phyloP scores from a whole-genome alignment of 1,139 yeast genomes.

The Pichia sp. region DNA sequence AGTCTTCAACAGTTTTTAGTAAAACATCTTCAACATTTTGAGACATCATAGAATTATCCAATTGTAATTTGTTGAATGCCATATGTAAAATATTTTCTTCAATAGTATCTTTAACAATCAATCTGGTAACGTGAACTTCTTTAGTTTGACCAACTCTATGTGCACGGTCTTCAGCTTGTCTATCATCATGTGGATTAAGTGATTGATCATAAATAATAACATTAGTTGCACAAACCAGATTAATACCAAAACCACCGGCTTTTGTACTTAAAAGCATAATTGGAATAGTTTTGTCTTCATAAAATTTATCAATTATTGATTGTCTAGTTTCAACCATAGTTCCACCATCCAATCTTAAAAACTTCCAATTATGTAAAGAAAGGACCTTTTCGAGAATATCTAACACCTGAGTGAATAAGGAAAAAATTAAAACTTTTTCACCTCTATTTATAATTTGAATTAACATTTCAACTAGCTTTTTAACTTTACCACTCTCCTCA shows the following conservation, averaged over 20 bases:
- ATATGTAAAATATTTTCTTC: slow-evolving; percentile 84
- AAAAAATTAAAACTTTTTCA: slow-evolving; percentile 78
- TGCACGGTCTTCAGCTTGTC: slow-evolving; percentile 97
- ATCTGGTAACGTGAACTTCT: slow-evolving; percentile 89
- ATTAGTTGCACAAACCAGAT: slow-evolving; percentile 89
- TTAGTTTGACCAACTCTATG: slow-evolving; percentile 97
- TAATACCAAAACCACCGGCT: slow-evolving; percentile 98
- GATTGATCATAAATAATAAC: slow-evolving; percentile 91
- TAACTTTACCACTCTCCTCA: slow-evolving; percentile 74
- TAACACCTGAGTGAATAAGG: slow-evolving; percentile 86
- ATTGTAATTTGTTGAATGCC: slow-evolving; percentile 85
- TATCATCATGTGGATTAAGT: slow-evolving; percentile 96
- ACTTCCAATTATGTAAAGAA: slow-evolving; percentile 59
- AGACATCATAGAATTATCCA: slow-evolving; percentile 67
- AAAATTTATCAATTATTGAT: slow-evolving; percentile 81
- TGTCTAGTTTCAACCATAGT: slow-evolving; percentile 93
- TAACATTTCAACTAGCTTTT: slow-evolving; percentile 52
- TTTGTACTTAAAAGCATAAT: slow-evolving; percentile 85
- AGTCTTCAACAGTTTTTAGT: slow-evolving; percentile 46
- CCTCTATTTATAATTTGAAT: slow-evolving; percentile 46
- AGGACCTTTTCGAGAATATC: slow-evolving; percentile 80
- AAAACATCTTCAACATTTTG: slow-evolving; percentile 46
- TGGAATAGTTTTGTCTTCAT: slow-evolving; percentile 76
- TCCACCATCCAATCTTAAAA: slow-evolving; percentile 84
- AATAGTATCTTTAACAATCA: slow-evolving; percentile 70